Percentiles rank a stretch among this genome's conserved stretches.
Evolutionary conservation across 2,329 filamentous ascomycete species (phyloP).

Genomic region (Talaromyces sp.): DNA sequence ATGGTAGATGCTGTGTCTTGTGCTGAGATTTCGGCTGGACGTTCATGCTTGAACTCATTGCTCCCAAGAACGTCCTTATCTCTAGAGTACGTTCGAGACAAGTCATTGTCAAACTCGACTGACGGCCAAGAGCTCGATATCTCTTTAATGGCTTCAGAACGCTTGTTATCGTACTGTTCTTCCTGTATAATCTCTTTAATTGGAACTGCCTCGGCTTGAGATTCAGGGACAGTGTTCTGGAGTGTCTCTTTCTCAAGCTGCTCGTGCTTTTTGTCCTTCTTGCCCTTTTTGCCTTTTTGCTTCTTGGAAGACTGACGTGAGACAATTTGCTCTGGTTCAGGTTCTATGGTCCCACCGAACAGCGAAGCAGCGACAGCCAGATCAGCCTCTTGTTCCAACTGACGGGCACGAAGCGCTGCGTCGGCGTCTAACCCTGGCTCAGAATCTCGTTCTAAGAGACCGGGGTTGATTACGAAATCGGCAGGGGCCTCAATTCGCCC

Average conservation of each 20-base stretch:
- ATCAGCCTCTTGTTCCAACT: conserved; percentile 20
- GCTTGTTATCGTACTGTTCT: neutral
- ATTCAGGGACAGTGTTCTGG: neutral
- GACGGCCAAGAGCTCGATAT: conserved; percentile 12
- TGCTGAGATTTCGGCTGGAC: neutral
- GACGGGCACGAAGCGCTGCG: conserved; percentile 12
- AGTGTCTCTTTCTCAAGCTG: neutral
- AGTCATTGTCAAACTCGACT: conserved; percentile 11
- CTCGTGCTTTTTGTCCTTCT: conserved; percentile 28
- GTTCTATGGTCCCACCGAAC: conserved; percentile 6
- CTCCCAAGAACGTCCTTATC: neutral
- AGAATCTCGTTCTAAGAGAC: neutral
- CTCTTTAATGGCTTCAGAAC: neutral
- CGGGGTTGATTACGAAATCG: neutral
- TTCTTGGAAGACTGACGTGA: conserved; percentile 36
- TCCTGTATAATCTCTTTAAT: neutral
- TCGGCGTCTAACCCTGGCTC: conserved; percentile 12
- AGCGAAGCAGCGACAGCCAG: conserved; percentile 14
- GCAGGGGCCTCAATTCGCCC: neutral
- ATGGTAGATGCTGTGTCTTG: neutral
- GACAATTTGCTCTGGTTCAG: conserved; percentile 17
- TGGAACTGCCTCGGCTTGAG: neutral
- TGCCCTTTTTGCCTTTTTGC: conserved; percentile 39
- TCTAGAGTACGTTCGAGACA: neutral
- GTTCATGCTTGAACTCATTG: neutral